These are phyloP conservation scores for Rhodotorula sp. DNA, from an alignment of 1,284 basidiomycete species.

Conservation along the genomic window DNA sequence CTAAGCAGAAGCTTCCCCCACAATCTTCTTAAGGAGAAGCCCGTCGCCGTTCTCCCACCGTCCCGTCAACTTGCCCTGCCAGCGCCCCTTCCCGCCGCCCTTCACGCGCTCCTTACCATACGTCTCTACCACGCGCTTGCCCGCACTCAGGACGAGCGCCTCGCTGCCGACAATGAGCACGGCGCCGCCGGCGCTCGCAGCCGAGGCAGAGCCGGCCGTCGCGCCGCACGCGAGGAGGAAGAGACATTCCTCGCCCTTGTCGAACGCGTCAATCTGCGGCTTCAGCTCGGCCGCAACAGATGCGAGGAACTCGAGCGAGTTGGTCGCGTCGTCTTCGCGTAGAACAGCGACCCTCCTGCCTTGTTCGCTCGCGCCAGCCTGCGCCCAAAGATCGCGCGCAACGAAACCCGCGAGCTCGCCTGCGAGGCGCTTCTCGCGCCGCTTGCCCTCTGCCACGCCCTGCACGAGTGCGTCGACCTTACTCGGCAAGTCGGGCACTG, in stretches of 20 bases:
- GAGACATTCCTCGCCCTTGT: constrained; percentile 54
- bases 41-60: constrained; percentile 35
- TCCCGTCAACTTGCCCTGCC: constrained; percentile 44
- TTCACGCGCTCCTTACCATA: constrained; percentile 33
- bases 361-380: constrained; percentile 37
- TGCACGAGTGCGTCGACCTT: constrained; percentile 70
- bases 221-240: constrained; percentile 63
- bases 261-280: constrained; percentile 48
- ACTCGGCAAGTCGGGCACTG: constrained; percentile 64
- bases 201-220: constrained; percentile 16
- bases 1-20: constrained; percentile 1
- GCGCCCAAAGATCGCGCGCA: constrained; percentile 55
- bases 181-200: constrained; percentile 25
- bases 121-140: constrained; percentile 29
- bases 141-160: constrained; percentile 22
- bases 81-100: constrained; percentile 46
- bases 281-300: constrained; percentile 60
- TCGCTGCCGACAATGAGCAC: constrained; percentile 40
- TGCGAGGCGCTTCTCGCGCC: constrained; percentile 66
- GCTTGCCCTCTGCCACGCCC: constrained; percentile 64
- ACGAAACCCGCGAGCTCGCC: constrained; percentile 66
- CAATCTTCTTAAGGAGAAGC: constrained; percentile 8
- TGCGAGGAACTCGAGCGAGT: constrained; percentile 64
- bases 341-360: constrained; percentile 50
- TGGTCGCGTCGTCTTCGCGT: constrained; percentile 64